phyloP scores from a whole-genome alignment of 2,329 filamentous ascomycete genomes.

The Teratosphaeria viscida region DNA sequence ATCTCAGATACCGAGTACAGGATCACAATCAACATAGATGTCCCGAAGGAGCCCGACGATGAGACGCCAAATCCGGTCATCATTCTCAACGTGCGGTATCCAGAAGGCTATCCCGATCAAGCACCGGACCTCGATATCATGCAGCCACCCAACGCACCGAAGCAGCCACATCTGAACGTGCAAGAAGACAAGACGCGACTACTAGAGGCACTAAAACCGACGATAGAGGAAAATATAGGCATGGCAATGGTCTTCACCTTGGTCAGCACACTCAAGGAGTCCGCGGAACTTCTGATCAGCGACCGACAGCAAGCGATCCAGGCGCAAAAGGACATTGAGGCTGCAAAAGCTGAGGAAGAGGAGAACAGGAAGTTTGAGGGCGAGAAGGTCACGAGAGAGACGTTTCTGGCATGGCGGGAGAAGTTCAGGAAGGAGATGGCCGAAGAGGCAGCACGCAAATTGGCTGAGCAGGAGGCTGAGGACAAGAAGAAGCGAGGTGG shows the following conservation, averaged over 20 bases:
- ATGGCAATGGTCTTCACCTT: constrained; percentile 98
- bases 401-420: constrained; percentile 73
- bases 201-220: constrained; percentile 58
- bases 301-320: constrained; percentile 58
- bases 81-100: constrained; percentile 76
- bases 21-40: constrained; percentile 75
- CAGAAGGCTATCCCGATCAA: constrained; percentile 81
- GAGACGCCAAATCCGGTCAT: constrained; percentile 53
- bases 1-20: constrained; percentile 83
- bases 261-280: constrained; percentile 76
- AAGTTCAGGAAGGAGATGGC: constrained; percentile 71
- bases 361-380: constrained; percentile 97
- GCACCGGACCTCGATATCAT: constrained; percentile 73
- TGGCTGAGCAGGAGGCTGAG: constrained; percentile 61
- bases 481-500: constrained; percentile 42
- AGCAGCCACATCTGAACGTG: constrained; percentile 66
- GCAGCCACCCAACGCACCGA: constrained; percentile 57
- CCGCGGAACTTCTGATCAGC: constrained; percentile 72
- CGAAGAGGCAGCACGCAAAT: constrained; percentile 49
- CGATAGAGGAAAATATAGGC: constrained; percentile 83
- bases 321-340: constrained; percentile 41
- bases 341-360: constrained; percentile 63
- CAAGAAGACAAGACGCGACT: constrained; percentile 68
- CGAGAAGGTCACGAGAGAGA: constrained; percentile 74
- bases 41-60: constrained; percentile 48